Percentiles rank a stretch among this genome's conserved stretches.
Conservation (phyloP, 305 asterid species). For the Plantago coronopus region DNA sequence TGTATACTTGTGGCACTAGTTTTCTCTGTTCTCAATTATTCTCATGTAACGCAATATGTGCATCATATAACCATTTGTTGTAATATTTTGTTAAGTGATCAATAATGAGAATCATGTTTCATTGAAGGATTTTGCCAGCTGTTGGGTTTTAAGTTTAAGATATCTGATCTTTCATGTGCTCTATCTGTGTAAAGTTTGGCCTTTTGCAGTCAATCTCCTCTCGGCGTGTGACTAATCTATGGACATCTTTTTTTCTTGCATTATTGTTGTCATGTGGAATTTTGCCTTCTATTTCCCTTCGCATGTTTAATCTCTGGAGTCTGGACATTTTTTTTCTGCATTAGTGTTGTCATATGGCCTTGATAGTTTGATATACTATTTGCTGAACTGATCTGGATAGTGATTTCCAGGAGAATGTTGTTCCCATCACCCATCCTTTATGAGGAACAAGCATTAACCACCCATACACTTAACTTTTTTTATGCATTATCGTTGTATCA, state of each 20-base stretch:
- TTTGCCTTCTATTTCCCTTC: no score
- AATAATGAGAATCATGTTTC: neutral
- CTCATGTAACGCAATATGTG: neutral
- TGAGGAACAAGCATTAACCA: constrained; percentile 9
- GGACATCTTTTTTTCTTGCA: neutral
- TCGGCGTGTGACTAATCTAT: neutral
- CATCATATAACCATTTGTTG: neutral
- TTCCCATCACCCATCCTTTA: neutral
- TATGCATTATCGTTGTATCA: neutral
- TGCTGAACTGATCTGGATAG: constrained; percentile 1
- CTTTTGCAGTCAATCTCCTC: neutral
- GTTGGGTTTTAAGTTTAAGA: neutral
- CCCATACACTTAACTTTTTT: no score
- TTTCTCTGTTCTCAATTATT: no score
- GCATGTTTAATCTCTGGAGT: no score
- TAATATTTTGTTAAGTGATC: neutral
- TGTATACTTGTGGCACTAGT: neutral
- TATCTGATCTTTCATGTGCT: neutral
- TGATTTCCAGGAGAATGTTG: neutral
- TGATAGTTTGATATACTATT: neutral
- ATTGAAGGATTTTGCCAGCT: neutral
- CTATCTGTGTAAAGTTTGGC: neutral
- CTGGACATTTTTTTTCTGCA: constrained; percentile 1
- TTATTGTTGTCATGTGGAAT: no score
- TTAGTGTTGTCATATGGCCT: neutral